A percentile compares a stretch with the other conserved stretches of the same genome.
These are phyloP conservation scores for Vigna mungo DNA, from an alignment of 306 rosid species.

Conservation along the genomic window DNA sequence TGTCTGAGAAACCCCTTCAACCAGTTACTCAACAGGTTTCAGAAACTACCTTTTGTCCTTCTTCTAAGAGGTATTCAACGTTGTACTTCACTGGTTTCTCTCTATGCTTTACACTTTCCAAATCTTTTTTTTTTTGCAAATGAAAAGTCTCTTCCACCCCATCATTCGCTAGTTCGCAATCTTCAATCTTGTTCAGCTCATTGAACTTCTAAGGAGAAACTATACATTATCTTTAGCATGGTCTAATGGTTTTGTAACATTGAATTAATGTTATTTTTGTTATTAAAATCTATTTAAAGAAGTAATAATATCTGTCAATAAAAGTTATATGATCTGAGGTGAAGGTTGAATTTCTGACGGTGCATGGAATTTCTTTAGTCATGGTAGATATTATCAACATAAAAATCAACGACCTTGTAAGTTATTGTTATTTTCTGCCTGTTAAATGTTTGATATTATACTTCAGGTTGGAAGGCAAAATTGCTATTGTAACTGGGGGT, in stretches of 20 bases:
- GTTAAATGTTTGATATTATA: neutral
- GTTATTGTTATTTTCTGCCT: neutral
- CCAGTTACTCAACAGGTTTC: conserved; percentile 50
- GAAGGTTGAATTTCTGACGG: neutral
- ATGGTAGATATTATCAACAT: neutral
- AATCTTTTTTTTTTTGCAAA: neutral
- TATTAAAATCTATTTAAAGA: neutral
- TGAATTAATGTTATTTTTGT: neutral
- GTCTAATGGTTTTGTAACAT: neutral
- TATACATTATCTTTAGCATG: neutral
- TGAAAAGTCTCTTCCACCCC: conserved; percentile 1
- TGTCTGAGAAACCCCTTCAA: conserved; percentile 67
- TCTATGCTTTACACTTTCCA: neutral
- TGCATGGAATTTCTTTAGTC: neutral
- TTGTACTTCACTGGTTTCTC: neutral
- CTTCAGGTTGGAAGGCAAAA: conserved; percentile 82
- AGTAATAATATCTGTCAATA: neutral
- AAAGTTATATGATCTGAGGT: no score
- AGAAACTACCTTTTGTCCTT: conserved; percentile 49
- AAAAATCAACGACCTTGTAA: neutral
- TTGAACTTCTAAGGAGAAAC: neutral
- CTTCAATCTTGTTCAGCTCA: conserved; percentile 3
- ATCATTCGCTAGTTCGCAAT: neutral
- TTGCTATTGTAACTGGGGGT: conserved; percentile 85
- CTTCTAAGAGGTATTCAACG: conserved; percentile 60